Evolutionary conservation across 345 rosid species (phyloP).

Genomic region (Reutealis trisperma): DNA sequence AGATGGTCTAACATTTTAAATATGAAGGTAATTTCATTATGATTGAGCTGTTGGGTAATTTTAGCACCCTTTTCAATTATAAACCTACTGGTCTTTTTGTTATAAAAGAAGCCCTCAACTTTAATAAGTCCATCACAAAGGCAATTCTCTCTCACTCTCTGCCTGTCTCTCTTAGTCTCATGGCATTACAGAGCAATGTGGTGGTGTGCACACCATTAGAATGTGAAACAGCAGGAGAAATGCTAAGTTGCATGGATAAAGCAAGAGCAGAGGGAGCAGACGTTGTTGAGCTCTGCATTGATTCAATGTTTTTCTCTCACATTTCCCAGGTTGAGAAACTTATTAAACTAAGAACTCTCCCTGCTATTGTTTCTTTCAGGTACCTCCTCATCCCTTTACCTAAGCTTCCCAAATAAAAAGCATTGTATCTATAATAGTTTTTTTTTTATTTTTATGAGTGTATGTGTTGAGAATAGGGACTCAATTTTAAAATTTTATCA

Average conservation of each 20-base stretch:
- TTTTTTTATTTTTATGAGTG: too few relatives aligned
- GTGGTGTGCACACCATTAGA: slow-evolving; percentile 41
- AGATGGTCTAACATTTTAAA: too few relatives aligned
- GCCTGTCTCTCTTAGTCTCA: background rate
- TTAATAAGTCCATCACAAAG: too few relatives aligned
- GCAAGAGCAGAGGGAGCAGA: slow-evolving; percentile 46
- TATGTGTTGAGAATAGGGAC: too few relatives aligned
- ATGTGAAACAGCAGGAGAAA: slow-evolving; percentile 27
- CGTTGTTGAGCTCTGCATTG: slow-evolving; percentile 37
- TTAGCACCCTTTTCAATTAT: too few relatives aligned
- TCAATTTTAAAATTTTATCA: too few relatives aligned
- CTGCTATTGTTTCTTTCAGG: slow-evolving; percentile 47
- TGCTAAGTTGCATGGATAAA: slow-evolving; percentile 31
- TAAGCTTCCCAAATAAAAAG: too few relatives aligned
- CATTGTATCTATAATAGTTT: too few relatives aligned
- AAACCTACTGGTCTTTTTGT: too few relatives aligned
- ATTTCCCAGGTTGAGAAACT: slow-evolving; percentile 21
- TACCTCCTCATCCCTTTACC: background rate
- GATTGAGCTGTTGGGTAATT: too few relatives aligned
- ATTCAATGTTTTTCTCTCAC: slow-evolving; percentile 26
- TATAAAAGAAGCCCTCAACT: too few relatives aligned
- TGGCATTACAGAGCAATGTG: slow-evolving; percentile 25
- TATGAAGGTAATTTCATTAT: too few relatives aligned
- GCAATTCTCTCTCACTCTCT: background rate
- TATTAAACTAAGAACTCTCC: slow-evolving; percentile 26